phyloP scores from a whole-genome alignment of 1,139 yeast species.

The Candida tropicalis region DNA sequence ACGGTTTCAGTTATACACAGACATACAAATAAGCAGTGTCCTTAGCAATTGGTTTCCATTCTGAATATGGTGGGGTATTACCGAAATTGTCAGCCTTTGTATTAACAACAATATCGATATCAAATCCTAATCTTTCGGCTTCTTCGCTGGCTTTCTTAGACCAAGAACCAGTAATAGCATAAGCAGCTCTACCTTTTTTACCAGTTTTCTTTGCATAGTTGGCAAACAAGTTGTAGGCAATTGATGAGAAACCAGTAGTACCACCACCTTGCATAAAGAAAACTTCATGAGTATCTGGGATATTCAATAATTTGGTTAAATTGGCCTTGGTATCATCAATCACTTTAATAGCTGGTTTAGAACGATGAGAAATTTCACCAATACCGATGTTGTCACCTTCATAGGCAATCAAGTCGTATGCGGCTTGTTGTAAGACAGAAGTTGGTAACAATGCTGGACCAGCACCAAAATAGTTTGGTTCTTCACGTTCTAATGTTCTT shows the following conservation, averaged over 20 bases:
- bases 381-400: constrained; percentile 75
- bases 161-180: constrained; percentile 93
- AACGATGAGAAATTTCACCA: constrained; percentile 95
- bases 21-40: constrained; percentile 82
- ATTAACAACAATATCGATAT: constrained; percentile 69
- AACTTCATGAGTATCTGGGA: constrained; percentile 93
- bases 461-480: constrained; percentile 90
- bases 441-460: constrained; percentile 96
- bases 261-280: constrained; percentile 98
- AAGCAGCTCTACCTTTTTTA: constrained; percentile 78
- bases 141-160: constrained; percentile 86
- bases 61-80: constrained; percentile 64
- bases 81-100: constrained; percentile 67
- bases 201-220: constrained; percentile 69
- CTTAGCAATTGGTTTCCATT: constrained; percentile 57
- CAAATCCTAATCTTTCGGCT: constrained; percentile 80
- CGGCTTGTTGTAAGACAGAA: constrained; percentile 82
- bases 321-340: constrained; percentile 76
- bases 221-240: constrained; percentile 82
- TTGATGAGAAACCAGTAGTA: constrained; percentile 89
- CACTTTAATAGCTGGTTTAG: constrained; percentile 75
- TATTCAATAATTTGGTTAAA: constrained; percentile 59
- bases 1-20: constrained; percentile 98
- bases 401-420: constrained; percentile 74
- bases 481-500: constrained; percentile 55